Evolutionary conservation across 2,329 filamentous ascomycete genomes (phyloP).

Genomic region (Nemania sp.): DNA sequence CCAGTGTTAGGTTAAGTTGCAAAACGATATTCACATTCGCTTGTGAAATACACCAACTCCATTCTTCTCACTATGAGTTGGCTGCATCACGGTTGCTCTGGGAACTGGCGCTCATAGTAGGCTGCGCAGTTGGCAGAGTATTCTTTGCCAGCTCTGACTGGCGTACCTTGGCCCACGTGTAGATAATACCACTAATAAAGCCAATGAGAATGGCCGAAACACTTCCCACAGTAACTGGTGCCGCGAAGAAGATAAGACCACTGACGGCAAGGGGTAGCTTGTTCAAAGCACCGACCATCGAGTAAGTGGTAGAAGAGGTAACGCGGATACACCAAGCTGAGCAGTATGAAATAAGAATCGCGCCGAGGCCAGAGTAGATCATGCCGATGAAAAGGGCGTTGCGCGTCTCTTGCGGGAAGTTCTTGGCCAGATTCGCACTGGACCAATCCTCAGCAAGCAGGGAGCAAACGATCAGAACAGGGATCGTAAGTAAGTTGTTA

Average conservation of each 20-base stretch:
- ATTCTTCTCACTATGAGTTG: conserved; percentile 65
- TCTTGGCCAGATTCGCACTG: conserved; percentile 80
- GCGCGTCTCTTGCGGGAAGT: conserved; percentile 87
- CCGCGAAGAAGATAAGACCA: conserved; percentile 94
- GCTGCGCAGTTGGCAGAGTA: conserved; percentile 74
- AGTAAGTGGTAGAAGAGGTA: conserved; percentile 97
- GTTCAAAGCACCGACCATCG: conserved; percentile 97
- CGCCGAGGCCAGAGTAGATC: conserved; percentile 91
- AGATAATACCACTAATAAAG: conserved; percentile 92
- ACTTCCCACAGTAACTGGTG: conserved; percentile 90
- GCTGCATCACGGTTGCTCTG: conserved; percentile 89
- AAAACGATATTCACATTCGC: conserved; percentile 21
- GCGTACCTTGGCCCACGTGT: conserved; percentile 86
- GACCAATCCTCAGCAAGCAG: conserved; percentile 94
- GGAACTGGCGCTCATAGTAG: conserved; percentile 87
- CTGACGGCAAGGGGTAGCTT: conserved; percentile 96
- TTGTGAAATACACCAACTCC: conserved; percentile 28
- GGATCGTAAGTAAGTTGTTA: conserved; percentile 98
- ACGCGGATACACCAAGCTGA: conserved; percentile 99
- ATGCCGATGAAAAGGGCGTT: conserved; percentile 87
- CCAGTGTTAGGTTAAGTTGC: conserved; percentile 6
- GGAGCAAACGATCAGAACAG: conserved; percentile 85
- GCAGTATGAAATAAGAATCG: conserved; percentile 99
- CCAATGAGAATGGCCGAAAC: conserved; percentile 92
- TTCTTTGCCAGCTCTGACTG: conserved; percentile 76